Percentiles rank a stretch among this genome's conserved stretches.
Conservation (phyloP, 2,329 filamentous ascomycete genomes). For the Pseudogymnoascus pannorum region DNA sequence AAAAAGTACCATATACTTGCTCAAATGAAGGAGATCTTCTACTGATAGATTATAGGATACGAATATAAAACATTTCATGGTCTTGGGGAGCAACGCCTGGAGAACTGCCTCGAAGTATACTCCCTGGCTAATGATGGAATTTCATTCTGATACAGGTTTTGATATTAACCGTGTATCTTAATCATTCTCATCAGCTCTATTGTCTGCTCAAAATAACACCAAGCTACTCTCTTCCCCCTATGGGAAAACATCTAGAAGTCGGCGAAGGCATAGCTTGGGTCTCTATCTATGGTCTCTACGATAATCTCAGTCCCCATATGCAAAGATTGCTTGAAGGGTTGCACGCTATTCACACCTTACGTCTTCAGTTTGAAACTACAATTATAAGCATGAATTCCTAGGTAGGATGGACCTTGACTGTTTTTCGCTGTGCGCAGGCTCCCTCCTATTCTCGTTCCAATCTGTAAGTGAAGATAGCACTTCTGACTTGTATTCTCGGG, state of each 20-base stretch:
- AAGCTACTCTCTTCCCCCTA: constrained; percentile 9
- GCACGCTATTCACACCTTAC: constrained; percentile 20
- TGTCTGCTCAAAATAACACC: background rate
- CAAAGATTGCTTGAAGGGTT: constrained; percentile 18
- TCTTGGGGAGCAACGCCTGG: constrained; percentile 7
- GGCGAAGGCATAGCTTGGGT: constrained; percentile 14
- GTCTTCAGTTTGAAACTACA: constrained; percentile 17
- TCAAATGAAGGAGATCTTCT: background rate
- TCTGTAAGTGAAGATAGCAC: no score
- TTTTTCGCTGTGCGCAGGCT: no score
- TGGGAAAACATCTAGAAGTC: constrained; percentile 9
- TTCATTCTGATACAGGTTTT: constrained; percentile 10
- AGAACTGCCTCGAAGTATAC: constrained; percentile 6
- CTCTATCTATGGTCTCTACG: constrained; percentile 20
- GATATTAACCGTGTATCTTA: constrained; percentile 1
- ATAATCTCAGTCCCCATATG: constrained; percentile 18
- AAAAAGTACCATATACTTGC: background rate
- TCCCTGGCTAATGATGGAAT: constrained; percentile 9
- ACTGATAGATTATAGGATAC: background rate
- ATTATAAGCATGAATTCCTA: no score
- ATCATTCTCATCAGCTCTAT: background rate
- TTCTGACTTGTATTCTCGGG: no score
- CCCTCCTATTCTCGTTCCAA: no score
- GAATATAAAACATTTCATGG: constrained; percentile 10
- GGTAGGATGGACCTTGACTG: no score